Evolutionary conservation across 148 eudicot genomes (phyloP).

Genomic region (Linanthus parryae): DNA sequence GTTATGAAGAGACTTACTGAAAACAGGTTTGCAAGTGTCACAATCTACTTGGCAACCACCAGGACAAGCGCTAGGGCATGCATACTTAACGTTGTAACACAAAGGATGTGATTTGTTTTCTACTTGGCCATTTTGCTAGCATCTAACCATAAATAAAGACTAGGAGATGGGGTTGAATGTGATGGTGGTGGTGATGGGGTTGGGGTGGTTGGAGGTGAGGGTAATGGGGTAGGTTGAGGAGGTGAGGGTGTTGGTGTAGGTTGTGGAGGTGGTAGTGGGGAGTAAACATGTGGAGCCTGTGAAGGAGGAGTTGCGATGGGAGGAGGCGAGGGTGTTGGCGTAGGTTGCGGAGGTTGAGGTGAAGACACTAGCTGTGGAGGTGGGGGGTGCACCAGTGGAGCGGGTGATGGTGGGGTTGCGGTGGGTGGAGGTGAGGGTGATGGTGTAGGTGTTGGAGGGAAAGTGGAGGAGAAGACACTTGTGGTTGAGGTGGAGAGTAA

Average conservation of each 20-base stretch:
- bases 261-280: conserved; percentile 6
- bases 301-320: conserved; percentile 8
- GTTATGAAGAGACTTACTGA: conserved; percentile 31
- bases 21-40: conserved; percentile 44
- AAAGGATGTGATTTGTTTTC: conserved; percentile 20
- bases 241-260: conserved; percentile 5
- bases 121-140: conserved; percentile 17
- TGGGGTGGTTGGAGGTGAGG: background rate
- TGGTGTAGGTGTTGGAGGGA: background rate
- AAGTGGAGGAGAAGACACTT: conserved; percentile 7
- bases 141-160: background rate
- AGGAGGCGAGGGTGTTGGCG: conserved; percentile 11
- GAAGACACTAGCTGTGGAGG: too few relatives aligned
- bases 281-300: background rate
- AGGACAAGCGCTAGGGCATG: conserved; percentile 21
- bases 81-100: conserved; percentile 25
- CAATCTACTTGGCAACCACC: conserved; percentile 32
- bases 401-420: conserved; percentile 3
- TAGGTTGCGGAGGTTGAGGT: conserved; percentile 4
- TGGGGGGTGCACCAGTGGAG: background rate
- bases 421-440: conserved; percentile 7
- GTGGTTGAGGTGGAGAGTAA: conserved; percentile 12
- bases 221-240: conserved; percentile 8
- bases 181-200: conserved; percentile 6
- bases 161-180: background rate